Evolutionary conservation across 2,329 filamentous ascomycete species (phyloP), one percentile per base, ranked within the genome.

Genomic region (Chaetomium globosum): DNA sequence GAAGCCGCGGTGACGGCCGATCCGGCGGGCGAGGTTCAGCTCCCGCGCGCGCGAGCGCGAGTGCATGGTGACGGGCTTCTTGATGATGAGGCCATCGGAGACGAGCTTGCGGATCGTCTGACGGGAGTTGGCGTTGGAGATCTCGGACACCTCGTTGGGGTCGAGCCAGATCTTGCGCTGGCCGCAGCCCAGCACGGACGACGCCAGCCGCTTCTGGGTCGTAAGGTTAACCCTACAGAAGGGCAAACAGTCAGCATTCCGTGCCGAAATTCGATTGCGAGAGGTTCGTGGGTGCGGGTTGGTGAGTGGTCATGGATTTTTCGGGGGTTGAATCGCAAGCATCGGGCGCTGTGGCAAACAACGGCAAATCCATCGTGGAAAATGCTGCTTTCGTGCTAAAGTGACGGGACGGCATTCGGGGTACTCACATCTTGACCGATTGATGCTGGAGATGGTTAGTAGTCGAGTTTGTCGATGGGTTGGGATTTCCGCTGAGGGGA

Each of bases 101-200:
- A 98, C 89, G 83, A 99, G 92, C 88, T 99, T 99, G 87, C 96
- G 94, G 89, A 99, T 90, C 77, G 94, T 97, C 87, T 98, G 94
- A 80, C 95, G 94, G 78, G 94, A 98, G 91, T 99, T 99, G 90
- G 95, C 95, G 84, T 97, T 98, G 87, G 91, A 93, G 86, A 99
- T 99, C 86, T 99, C 95, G 87, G 85, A 95, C 85, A 93, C 89
- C 87, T 99, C 95, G 83, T 96, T 98, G 83, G 95, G 95, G 85
- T 99, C 95, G 81, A 99, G 93, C 95, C 95, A 99, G 86, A 99
- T 96, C 92, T 99, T 99, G 89, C 94, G 92, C 91, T 99, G 90
- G 82, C 95, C 95, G 87, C 92, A 96, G 88, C 93, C 93, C 82
- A 97, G 92, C 83, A 99, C 95, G 84, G 94, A 91, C 80, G 95